Conservation (phyloP, 164 flowering plant genomes). For the Umbilicus rupestris region DNA sequence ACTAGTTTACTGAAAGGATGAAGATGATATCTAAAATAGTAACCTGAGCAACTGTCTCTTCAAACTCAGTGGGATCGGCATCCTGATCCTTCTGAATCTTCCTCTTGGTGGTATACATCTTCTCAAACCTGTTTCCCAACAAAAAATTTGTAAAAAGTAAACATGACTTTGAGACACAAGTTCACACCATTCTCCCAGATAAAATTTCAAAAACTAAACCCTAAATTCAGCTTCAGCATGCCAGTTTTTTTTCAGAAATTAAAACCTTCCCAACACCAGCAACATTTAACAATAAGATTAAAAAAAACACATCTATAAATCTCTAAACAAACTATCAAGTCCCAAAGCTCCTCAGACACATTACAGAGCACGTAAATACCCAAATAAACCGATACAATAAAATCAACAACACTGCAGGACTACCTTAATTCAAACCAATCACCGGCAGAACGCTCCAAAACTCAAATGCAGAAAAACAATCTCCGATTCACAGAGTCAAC, state of each 20-base stretch:
- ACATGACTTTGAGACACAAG: not conserved
- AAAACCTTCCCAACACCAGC: too few species aligned
- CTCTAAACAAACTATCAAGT: too few species aligned
- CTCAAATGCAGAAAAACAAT: too few species aligned
- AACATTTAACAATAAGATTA: too few species aligned
- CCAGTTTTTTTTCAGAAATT: too few species aligned
- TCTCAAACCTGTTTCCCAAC: constrained; percentile 10
- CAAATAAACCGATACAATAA: too few species aligned
- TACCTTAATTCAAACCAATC: too few species aligned
- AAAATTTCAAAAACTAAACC: not conserved
- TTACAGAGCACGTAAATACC: too few species aligned
- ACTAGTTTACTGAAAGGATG: not conserved
- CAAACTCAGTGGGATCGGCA: constrained; percentile 54
- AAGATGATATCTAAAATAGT: not conserved
- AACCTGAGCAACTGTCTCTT: constrained; percentile 40
- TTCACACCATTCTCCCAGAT: not conserved
- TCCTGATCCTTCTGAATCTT: constrained; percentile 59
- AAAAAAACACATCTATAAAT: too few species aligned
- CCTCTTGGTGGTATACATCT: constrained; percentile 48
- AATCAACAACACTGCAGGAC: too few species aligned
- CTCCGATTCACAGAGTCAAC: not conserved
- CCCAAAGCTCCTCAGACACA: too few species aligned
- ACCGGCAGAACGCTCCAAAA: too few species aligned
- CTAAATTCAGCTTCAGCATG: not conserved
- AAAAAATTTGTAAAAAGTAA: not conserved